These are phyloP conservation scores for Pseudogymnoascus sp. DNA, from an alignment of 2,329 filamentous ascomycete genomes.

Conservation along the genomic window DNA sequence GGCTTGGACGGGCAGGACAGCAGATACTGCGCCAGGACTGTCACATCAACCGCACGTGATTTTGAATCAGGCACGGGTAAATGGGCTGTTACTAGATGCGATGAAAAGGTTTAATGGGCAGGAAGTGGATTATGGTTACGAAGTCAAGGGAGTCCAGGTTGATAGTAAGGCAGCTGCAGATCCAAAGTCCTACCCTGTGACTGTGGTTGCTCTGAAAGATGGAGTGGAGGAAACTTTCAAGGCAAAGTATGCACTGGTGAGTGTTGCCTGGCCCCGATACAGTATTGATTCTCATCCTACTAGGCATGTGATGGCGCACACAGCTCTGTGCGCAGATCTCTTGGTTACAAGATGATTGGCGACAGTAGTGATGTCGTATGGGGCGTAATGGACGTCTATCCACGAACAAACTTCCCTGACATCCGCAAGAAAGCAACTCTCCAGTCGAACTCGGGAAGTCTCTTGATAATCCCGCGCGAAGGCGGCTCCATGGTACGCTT, in stretches of 20 bases:
- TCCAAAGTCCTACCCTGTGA: conserved; percentile 13
- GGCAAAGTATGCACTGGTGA: conserved; percentile 45
- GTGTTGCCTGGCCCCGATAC: conserved; percentile 23
- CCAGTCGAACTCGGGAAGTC: conserved; percentile 46
- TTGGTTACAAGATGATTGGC: conserved; percentile 51
- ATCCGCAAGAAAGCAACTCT: conserved; percentile 51
- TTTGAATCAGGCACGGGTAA: conserved; percentile 49
- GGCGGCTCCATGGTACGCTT: conserved; percentile 49
- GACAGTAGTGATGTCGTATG: conserved; percentile 50
- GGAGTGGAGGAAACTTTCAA: conserved; percentile 35
- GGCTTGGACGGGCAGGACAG: not conserved
- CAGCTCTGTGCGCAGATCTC: conserved; percentile 39
- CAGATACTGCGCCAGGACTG: not conserved
- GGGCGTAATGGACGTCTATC: conserved; percentile 50
- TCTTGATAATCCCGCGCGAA: conserved; percentile 57
- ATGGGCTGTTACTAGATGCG: conserved; percentile 46
- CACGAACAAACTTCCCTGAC: conserved; percentile 51
- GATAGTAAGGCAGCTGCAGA: conserved; percentile 29
- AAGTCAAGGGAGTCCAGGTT: conserved; percentile 33
- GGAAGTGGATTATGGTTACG: conserved; percentile 46
- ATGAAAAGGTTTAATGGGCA: conserved; percentile 36
- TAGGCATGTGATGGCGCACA: conserved; percentile 40
- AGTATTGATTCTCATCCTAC: conserved; percentile 20
- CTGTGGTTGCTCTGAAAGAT: conserved; percentile 36
- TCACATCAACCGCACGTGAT: conserved; percentile 47